Evolutionary conservation across 345 rosid species (phyloP).

Genomic region (Acer negundo): DNA sequence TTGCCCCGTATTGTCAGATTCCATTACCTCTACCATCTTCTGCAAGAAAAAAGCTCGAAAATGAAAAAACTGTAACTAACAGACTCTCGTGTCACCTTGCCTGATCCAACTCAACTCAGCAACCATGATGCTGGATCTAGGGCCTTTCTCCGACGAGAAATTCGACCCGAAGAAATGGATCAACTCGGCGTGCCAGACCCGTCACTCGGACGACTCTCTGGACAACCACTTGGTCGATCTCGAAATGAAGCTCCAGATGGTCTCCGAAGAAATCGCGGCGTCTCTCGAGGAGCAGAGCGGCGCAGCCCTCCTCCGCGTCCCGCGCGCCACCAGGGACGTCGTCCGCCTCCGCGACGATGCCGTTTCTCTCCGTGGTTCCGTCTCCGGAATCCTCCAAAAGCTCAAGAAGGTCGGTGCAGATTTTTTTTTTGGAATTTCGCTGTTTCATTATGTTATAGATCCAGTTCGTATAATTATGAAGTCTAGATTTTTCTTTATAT

Average conservation of each 20-base stretch:
- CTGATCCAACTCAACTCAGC: not conserved
- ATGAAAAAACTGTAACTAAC: not conserved
- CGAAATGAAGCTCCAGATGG: conserved; percentile 99
- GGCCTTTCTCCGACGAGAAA: conserved; percentile 89
- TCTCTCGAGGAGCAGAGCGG: conserved; percentile 97
- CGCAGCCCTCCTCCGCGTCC: conserved; percentile 86
- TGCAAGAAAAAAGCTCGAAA: not conserved
- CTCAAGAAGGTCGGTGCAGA: conserved; percentile 64
- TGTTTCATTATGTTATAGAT: not conserved
- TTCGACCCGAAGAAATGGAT: conserved; percentile 98
- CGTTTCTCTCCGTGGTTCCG: conserved; percentile 73
- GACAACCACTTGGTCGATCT: conserved; percentile 94
- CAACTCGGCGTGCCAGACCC: conserved; percentile 74
- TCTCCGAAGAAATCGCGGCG: conserved; percentile 92
- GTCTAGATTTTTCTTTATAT: not conserved
- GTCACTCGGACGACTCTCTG: conserved; percentile 82
- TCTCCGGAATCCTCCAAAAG: conserved; percentile 84
- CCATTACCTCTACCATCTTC: not conserved
- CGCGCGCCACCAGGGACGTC: conserved; percentile 92
- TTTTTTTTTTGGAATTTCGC: not conserved
- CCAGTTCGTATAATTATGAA: not conserved
- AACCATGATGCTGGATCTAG: conserved; percentile 85
- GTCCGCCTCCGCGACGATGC: conserved; percentile 95
- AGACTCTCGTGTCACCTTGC: not conserved
- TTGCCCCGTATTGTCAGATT: not conserved